Percentiles rank a stretch among this genome's conserved stretches.
Evolutionary conservation across 2,329 filamentous ascomycete species (phyloP).

Genomic region (Neonectria punicea): DNA sequence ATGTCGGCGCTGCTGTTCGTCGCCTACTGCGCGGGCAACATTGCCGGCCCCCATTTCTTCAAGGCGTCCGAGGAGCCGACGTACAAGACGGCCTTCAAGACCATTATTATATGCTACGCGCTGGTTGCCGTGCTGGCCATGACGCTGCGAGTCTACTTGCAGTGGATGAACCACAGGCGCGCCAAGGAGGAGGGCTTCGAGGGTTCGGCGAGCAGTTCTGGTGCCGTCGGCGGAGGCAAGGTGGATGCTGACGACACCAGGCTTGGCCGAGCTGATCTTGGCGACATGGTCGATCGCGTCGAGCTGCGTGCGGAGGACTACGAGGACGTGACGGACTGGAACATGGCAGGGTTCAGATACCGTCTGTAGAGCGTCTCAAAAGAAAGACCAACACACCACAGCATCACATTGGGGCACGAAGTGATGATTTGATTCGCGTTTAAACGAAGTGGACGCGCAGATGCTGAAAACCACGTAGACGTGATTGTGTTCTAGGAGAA

Average conservation of each 20-base stretch:
- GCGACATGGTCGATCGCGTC: constrained; percentile 5
- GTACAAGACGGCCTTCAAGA: constrained; percentile 64
- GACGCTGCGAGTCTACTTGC: constrained; percentile 58
- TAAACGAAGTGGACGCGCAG: too few species aligned
- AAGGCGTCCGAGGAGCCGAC: constrained; percentile 58
- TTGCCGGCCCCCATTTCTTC: constrained; percentile 67
- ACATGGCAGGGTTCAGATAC: constrained; percentile 68
- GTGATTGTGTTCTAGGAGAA: too few species aligned
- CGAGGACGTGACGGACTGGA: constrained; percentile 71
- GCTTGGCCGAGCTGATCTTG: background rate
- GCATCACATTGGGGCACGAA: too few species aligned
- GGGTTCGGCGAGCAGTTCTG: constrained; percentile 50
- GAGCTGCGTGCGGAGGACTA: constrained; percentile 51
- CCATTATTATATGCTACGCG: constrained; percentile 66
- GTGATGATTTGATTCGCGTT: too few species aligned
- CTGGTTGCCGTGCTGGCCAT: constrained; percentile 58
- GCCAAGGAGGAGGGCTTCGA: constrained; percentile 55
- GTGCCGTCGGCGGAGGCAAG: constrained; percentile 47
- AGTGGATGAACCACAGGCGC: constrained; percentile 55
- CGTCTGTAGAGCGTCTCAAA: constrained; percentile 50
- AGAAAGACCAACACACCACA: too few species aligned
- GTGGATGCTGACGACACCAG: constrained; percentile 11
- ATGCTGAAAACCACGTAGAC: too few species aligned
- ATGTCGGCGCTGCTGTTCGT: constrained; percentile 66
- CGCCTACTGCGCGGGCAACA: constrained; percentile 66